Conservation (phyloP, 1,284 basidiomycete genomes). For the Bjerkandera adusta region DNA sequence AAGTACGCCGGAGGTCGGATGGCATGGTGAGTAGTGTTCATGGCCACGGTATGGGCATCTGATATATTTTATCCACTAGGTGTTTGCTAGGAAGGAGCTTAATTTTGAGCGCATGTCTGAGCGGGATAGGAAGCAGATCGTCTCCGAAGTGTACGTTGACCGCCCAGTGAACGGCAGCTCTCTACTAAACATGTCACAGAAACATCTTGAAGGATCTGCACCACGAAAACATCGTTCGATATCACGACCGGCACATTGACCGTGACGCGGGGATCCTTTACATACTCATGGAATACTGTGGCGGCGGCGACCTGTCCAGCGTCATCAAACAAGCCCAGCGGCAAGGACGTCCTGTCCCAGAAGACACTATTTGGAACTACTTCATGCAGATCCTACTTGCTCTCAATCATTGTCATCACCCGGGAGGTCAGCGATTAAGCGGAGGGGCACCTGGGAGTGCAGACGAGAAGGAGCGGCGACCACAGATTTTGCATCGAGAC, state of each 20-base stretch:
- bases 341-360: conserved; percentile 70
- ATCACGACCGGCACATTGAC: conserved; percentile 90
- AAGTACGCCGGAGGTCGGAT: conserved; percentile 84
- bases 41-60: background rate
- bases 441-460: conserved; percentile 41
- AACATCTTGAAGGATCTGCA: conserved; percentile 95
- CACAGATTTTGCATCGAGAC: conserved; percentile 91
- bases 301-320: conserved; percentile 87
- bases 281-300: conserved; percentile 97
- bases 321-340: conserved; percentile 80
- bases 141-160: conserved; percentile 89
- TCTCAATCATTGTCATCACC: conserved; percentile 88
- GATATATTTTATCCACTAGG: conserved; percentile 36
- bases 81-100: conserved; percentile 92
- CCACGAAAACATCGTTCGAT: conserved; percentile 94
- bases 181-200: conserved; percentile 37
- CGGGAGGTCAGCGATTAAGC: conserved; percentile 50
- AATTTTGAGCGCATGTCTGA: conserved; percentile 95
- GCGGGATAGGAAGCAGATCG: conserved; percentile 90
- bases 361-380: conserved; percentile 94
- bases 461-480: conserved; percentile 47
- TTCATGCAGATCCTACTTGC: conserved; percentile 93
- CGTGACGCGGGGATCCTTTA: conserved; percentile 88
- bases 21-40: conserved; percentile 61
- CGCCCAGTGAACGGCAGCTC: background rate